These are phyloP conservation scores for Asterochloris erici DNA, from an alignment of 139 green algal species.

Conservation along the genomic window DNA sequence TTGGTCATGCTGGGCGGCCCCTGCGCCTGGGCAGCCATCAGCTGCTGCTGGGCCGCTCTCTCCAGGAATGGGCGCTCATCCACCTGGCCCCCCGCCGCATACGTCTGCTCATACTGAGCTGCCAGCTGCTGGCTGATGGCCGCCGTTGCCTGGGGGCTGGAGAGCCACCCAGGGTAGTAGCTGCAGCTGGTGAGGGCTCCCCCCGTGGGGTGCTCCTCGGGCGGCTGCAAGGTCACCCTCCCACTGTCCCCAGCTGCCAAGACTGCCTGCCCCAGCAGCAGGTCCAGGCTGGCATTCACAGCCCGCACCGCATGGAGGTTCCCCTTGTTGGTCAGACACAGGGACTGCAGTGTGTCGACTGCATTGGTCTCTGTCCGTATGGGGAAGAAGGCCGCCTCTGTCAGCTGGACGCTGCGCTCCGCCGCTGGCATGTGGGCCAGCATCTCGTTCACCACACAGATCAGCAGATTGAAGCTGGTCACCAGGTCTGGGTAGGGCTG, in stretches of 20 bases:
- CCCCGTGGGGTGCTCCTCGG: background rate
- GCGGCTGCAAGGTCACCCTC: background rate
- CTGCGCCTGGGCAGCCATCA: background rate
- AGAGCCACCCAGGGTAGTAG: conserved; percentile 16
- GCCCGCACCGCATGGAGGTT: conserved; percentile 6
- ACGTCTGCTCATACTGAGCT: conserved; percentile 6
- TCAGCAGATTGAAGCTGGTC: conserved; percentile 36
- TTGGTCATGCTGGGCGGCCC: conserved; percentile 13
- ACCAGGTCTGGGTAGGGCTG: conserved; percentile 32
- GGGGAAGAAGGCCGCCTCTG: conserved; percentile 9
- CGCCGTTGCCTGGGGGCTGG: background rate
- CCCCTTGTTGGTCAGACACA: conserved; percentile 16
- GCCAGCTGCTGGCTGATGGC: conserved; percentile 1
- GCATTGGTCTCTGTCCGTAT: conserved; percentile 6
- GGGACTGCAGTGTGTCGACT: conserved; percentile 12
- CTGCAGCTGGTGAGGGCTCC: conserved; percentile 1
- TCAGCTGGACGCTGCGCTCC: conserved; percentile 10
- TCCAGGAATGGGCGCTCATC: conserved; percentile 27
- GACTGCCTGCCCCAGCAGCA: background rate
- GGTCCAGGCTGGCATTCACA: conserved; percentile 18
- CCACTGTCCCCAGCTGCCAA: background rate
- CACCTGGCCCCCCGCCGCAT: background rate
- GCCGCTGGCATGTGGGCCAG: conserved; percentile 21
- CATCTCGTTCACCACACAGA: conserved; percentile 24
- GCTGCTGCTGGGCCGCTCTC: background rate